Evolutionary conservation across 371 early-diverging fungal genomes (phyloP).

Genomic region (Fennellomyces sp.): DNA sequence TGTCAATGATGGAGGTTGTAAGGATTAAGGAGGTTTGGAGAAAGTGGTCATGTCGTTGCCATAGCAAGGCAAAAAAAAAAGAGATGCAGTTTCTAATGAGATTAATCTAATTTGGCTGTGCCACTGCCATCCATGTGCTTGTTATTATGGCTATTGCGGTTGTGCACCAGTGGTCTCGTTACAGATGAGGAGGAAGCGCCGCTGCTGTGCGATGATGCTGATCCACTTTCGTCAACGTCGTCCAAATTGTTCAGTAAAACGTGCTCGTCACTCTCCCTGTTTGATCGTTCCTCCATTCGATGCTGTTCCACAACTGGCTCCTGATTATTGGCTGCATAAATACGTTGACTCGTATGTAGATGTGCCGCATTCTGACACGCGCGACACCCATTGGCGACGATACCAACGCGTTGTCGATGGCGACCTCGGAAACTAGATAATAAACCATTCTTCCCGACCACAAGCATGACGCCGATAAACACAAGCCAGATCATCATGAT

Average conservation of each 20-base stretch:
- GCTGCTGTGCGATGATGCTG: not conserved
- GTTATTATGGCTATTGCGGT: not conserved
- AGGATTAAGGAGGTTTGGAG: too few species aligned
- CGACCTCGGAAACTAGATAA: not conserved
- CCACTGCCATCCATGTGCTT: not conserved
- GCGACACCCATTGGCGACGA: constrained; percentile 3
- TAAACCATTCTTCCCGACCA: constrained; percentile 34
- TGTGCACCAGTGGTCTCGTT: not conserved
- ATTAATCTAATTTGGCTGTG: not conserved
- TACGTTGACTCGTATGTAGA: not conserved
- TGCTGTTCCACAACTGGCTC: not conserved
- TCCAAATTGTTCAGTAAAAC: not conserved
- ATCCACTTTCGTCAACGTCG: not conserved
- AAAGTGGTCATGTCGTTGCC: not conserved
- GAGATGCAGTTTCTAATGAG: too few species aligned
- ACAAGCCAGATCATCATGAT: constrained; percentile 33
- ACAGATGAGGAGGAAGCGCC: not conserved
- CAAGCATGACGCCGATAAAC: constrained; percentile 27
- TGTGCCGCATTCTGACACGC: not conserved
- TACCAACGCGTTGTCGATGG: not conserved
- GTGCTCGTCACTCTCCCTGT: not conserved
- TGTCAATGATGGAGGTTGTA: too few species aligned
- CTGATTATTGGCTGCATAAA: not conserved
- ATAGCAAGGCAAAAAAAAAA: not conserved
- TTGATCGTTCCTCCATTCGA: not conserved